Conservation (phyloP, 805 yeast species). For the Isabelozyma gotoi region DNA sequence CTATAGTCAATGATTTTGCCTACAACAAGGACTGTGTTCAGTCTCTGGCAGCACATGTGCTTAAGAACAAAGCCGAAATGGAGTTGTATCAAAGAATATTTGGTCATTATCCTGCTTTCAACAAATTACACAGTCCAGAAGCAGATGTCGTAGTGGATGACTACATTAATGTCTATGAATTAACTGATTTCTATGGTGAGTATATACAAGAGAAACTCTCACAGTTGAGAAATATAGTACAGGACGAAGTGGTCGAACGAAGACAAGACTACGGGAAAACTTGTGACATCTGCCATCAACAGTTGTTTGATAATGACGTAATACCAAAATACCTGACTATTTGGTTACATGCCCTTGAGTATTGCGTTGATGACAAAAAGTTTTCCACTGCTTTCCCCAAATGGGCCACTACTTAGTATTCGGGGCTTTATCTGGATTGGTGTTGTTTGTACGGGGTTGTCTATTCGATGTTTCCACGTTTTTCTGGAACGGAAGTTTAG, state of each 20-base stretch:
- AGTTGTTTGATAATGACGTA: constrained; percentile 28
- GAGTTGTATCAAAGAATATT: constrained; percentile 20
- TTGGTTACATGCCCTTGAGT: constrained; percentile 48
- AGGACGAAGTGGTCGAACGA: constrained; percentile 25
- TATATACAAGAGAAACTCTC: constrained; percentile 12
- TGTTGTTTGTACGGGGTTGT: neutral
- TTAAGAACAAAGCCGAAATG: constrained; percentile 21
- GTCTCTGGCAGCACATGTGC: constrained; percentile 3
- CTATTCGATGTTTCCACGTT: neutral
- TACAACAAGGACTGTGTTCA: constrained; percentile 21
- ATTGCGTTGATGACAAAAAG: constrained; percentile 23
- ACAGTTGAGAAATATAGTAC: constrained; percentile 19
- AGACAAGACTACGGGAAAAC: constrained; percentile 14
- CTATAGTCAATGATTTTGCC: constrained; percentile 76
- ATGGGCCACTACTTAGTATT: constrained; percentile 41
- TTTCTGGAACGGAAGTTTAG: constrained; percentile 23
- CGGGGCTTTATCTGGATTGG: too few species aligned
- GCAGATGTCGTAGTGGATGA: constrained; percentile 7
- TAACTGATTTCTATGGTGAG: constrained; percentile 13
- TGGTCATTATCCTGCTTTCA: constrained; percentile 13
- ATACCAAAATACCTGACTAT: constrained; percentile 29
- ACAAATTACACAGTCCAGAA: constrained; percentile 3
- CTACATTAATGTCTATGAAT: constrained; percentile 11
- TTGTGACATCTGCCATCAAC: constrained; percentile 35
- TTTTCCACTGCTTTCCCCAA: constrained; percentile 46